Conservation (phyloP, 2,329 filamentous ascomycete species). For the Tetracladium maxilliforme region DNA sequence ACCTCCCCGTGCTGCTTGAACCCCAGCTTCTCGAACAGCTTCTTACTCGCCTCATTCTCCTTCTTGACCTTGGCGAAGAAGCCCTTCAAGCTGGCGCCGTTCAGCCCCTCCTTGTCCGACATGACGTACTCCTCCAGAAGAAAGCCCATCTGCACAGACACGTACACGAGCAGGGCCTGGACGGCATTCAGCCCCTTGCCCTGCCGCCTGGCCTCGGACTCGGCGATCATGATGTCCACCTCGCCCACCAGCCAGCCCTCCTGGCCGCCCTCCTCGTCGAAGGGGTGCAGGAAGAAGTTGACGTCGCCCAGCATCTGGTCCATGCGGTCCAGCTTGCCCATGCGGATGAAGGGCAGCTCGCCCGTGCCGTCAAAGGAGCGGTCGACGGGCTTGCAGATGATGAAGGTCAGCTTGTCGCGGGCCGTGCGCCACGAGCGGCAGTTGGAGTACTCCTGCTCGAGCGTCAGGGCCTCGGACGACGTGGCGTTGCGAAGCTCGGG, state of each 20-base stretch:
- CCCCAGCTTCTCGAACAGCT: conserved; percentile 43
- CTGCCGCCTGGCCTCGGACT: conserved; percentile 33
- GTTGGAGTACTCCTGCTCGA: conserved; percentile 80
- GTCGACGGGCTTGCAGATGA: conserved; percentile 51
- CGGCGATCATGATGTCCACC: conserved; percentile 77
- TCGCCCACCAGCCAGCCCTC: conserved; percentile 44
- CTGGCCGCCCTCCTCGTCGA: conserved; percentile 23
- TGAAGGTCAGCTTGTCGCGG: conserved; percentile 83
- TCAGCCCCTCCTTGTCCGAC: conserved; percentile 5
- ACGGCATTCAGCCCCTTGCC: conserved; percentile 56
- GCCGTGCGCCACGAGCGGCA: conserved; percentile 76
- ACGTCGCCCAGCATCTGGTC: conserved; percentile 57
- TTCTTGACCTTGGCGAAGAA: conserved; percentile 47
- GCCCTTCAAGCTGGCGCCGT: conserved; percentile 19
- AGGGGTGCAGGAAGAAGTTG: conserved; percentile 62
- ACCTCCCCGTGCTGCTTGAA: conserved; percentile 30
- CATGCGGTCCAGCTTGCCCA: conserved; percentile 35
- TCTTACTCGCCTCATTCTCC: conserved; percentile 38
- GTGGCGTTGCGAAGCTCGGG: conserved; percentile 49
- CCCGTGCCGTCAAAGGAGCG: conserved; percentile 1
- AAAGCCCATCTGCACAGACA: conserved; percentile 31
- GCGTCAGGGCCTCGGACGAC: conserved; percentile 68
- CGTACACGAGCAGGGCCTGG: conserved; percentile 53
- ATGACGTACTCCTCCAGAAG: conserved; percentile 42
- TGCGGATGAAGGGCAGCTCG: conserved; percentile 11